Conservation (phyloP, 169 alveolate genomes). For the Toxoplasma gondii region DNA sequence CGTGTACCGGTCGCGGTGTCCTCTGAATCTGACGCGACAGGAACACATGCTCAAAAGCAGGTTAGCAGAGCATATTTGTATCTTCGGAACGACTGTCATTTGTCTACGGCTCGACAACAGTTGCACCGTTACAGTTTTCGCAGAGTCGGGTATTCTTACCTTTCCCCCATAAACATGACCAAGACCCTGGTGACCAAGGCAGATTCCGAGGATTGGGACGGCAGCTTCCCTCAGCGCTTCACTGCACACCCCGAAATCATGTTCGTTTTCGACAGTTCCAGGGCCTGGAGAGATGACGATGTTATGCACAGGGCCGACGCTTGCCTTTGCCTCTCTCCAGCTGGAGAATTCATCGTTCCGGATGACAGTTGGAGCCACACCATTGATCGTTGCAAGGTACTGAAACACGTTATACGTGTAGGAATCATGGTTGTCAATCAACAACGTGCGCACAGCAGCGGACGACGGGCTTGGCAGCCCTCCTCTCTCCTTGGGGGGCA, state of each 20-base stretch:
- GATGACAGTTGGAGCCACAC: slow-evolving; percentile 49
- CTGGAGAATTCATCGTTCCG: slow-evolving; percentile 47
- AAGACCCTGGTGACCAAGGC: slow-evolving; percentile 72
- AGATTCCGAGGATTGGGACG: slow-evolving; percentile 66
- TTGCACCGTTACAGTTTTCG: background rate
- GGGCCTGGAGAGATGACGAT: slow-evolving; percentile 72
- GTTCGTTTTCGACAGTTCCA: slow-evolving; percentile 50
- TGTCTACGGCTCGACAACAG: background rate
- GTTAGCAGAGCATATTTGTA: too few species aligned
- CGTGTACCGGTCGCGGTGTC: slow-evolving; percentile 55
- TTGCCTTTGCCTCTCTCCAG: slow-evolving; percentile 9
- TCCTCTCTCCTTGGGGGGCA: background rate
- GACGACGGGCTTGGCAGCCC: background rate
- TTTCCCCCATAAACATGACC: slow-evolving; percentile 61
- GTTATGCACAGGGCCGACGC: slow-evolving; percentile 32
- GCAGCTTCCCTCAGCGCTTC: background rate
- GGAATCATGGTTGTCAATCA: slow-evolving; percentile 71
- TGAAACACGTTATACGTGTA: slow-evolving; percentile 68
- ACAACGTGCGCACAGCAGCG: slow-evolving; percentile 31
- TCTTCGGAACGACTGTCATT: too few species aligned
- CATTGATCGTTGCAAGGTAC: slow-evolving; percentile 35
- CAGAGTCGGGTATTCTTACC: slow-evolving; percentile 4
- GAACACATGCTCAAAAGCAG: background rate
- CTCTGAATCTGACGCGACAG: slow-evolving; percentile 32
- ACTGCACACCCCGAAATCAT: slow-evolving; percentile 62